Percentiles rank a stretch among this genome's conserved stretches.
phyloP scores from a whole-genome alignment of 768 basidiomycete genomes.

The Sarcodon sp. region DNA sequence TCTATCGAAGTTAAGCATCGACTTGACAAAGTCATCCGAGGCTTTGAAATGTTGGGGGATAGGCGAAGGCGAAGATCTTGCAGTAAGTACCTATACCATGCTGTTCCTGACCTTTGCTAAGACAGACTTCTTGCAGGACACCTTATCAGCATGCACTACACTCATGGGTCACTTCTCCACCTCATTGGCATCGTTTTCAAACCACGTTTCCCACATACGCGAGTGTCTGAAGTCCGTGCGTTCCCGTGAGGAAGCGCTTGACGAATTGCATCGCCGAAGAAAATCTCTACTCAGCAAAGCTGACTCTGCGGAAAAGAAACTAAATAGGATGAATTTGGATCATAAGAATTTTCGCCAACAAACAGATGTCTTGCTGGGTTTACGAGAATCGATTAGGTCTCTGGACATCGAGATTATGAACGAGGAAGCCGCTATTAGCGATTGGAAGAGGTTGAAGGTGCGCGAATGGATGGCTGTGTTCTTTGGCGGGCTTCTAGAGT shows the following conservation, averaged over 20 bases:
- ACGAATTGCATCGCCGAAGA: constrained; percentile 61
- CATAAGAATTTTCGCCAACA: constrained; percentile 73
- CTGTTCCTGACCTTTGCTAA: not conserved
- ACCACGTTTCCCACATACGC: constrained; percentile 57
- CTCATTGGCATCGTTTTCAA: constrained; percentile 57
- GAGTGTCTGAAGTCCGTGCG: constrained; percentile 72
- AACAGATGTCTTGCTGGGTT: constrained; percentile 53
- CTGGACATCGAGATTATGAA: constrained; percentile 77
- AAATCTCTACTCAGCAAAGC: constrained; percentile 56
- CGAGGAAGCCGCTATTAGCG: constrained; percentile 69
- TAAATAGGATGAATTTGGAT: constrained; percentile 81
- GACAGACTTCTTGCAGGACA: constrained; percentile 36
- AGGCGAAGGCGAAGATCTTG: constrained; percentile 76
- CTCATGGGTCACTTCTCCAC: constrained; percentile 55
- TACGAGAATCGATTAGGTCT: constrained; percentile 64
- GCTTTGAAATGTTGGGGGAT: constrained; percentile 60
- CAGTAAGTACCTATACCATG: constrained; percentile 28
- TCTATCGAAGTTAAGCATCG: constrained; percentile 50
- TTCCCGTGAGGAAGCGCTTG: constrained; percentile 72
- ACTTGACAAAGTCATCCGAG: constrained; percentile 60
- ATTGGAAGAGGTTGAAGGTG: constrained; percentile 67
- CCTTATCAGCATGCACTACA: constrained; percentile 54
- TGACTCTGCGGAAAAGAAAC: constrained; percentile 77
- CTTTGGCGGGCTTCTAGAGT: constrained; percentile 79
- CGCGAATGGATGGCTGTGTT: constrained; percentile 70